These are phyloP conservation scores for Pichia inconspicua DNA, from an alignment of 1,139 yeast species.

Conservation along the genomic window DNA sequence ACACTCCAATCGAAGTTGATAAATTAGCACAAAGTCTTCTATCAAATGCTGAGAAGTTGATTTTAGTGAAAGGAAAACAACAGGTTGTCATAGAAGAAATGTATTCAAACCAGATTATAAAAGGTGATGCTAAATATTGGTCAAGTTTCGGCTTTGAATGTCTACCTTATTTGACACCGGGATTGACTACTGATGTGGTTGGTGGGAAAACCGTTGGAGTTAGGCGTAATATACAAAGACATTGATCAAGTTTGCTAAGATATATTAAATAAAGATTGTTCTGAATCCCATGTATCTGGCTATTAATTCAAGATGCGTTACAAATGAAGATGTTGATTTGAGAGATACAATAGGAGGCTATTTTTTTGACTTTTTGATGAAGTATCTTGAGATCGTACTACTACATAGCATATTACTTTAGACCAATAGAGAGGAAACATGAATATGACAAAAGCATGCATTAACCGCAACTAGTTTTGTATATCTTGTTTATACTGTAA, in stretches of 20 bases:
- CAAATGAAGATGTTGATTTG: too few relatives aligned
- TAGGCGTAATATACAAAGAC: slow-evolving; percentile 38
- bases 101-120: slow-evolving; percentile 21
- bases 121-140: slow-evolving; percentile 6
- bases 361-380: too few relatives aligned
- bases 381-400: too few relatives aligned
- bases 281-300: too few relatives aligned
- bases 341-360: too few relatives aligned
- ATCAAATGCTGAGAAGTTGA: slow-evolving; percentile 30
- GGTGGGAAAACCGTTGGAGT: slow-evolving; percentile 58
- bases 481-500: too few relatives aligned
- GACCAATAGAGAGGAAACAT: too few relatives aligned
- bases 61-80: slow-evolving; percentile 59
- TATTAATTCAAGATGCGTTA: too few relatives aligned
- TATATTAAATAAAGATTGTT: too few relatives aligned
- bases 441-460: too few relatives aligned
- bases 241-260: neutral
- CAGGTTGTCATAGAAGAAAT: slow-evolving; percentile 42
- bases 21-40: slow-evolving; percentile 15
- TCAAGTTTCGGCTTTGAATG: slow-evolving; percentile 3
- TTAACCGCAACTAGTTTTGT: too few relatives aligned
- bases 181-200: slow-evolving; percentile 30
- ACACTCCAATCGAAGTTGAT: slow-evolving; percentile 40
- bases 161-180: slow-evolving; percentile 11
- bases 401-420: too few relatives aligned